Evolutionary conservation across 2,329 filamentous ascomycete genomes (phyloP).

Genomic region (Cryphonectria carpinicola): DNA sequence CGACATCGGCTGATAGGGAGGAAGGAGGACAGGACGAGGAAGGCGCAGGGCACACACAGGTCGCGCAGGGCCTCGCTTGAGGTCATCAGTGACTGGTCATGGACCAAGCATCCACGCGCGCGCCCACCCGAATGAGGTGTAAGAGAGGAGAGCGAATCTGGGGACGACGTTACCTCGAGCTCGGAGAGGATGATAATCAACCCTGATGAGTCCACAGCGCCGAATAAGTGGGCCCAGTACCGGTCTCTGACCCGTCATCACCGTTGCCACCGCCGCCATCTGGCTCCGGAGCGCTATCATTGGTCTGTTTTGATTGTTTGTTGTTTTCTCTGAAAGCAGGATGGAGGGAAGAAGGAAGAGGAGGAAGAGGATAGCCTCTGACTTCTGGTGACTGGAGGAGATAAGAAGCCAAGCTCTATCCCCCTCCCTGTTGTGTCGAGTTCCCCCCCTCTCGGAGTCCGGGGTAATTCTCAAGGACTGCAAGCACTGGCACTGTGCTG

Average conservation of each 20-base stretch:
- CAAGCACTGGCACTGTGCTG: neutral
- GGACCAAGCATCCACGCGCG: neutral
- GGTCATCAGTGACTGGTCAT: constrained; percentile 9
- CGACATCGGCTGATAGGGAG: constrained; percentile 12
- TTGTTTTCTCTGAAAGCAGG: neutral
- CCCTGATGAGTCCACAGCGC: neutral
- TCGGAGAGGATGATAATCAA: neutral
- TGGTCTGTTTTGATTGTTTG: neutral
- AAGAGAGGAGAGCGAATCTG: constrained; percentile 1
- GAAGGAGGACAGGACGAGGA: neutral
- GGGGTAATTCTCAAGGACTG: neutral
- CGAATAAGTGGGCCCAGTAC: neutral
- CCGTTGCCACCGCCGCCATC: neutral
- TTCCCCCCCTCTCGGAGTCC: neutral
- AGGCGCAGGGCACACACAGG: neutral
- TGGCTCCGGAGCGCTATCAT: neutral
- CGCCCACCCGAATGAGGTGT: neutral
- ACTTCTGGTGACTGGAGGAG: neutral
- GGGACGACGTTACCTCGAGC: constrained; percentile 8
- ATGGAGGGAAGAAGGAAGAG: neutral
- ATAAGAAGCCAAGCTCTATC: neutral
- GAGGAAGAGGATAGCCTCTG: neutral
- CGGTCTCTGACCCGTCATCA: constrained; percentile 1
- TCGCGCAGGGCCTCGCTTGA: constrained; percentile 13
- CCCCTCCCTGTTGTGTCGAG: neutral